Evolutionary conservation across 257 asterid genomes (phyloP), one percentile per base, ranked within the genome.

Genomic region (Solanum neorickii): DNA sequence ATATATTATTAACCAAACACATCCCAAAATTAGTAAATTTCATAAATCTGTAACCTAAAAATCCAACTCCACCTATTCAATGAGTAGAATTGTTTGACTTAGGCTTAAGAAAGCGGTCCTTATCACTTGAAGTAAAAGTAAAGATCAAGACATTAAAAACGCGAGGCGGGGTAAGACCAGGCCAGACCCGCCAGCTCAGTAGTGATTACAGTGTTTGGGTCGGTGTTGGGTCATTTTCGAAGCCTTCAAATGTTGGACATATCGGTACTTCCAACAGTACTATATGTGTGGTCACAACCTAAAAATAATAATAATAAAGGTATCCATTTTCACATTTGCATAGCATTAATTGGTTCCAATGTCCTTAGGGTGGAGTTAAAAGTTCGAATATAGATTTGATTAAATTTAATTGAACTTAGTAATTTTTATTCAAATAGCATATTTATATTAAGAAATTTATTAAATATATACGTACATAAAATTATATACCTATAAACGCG

Each of bases 191-290:
- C 21, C 83, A 39, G 21, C 33, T 20, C 21, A 23, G 33, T 75
- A 23, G 62, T 52, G 62, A 52, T 52, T 52, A 18, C 62, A 56
- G 49, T 41, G 56, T n/a, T 23, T 11, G n/a, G 39, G 23, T 52
- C 9, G 83, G 12, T 42, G 65, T 46, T 78, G 25, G 39, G 66
- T 86, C 86, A 47, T 46, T 83, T 89, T 89, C 86, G 76, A 75
- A 62, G 25, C 59, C 11, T 31, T 39, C 15, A 89, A 65, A n/a
- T 7, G 60, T 49, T 87, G 89, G 89, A 76, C 39, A 76, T 60
- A 65, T 83, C 70, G 78, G 70, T 49, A 87, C 87, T 76, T 77
- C 88, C 91, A 76, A 76, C 9, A 18, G 77, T 49, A 52, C 74
- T 75, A 56, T 41, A 6, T 7, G 37, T 62, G 69, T 74, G 46